phyloP scores from a whole-genome alignment of 805 yeast species.

The Metschnikowia picachoensis region DNA sequence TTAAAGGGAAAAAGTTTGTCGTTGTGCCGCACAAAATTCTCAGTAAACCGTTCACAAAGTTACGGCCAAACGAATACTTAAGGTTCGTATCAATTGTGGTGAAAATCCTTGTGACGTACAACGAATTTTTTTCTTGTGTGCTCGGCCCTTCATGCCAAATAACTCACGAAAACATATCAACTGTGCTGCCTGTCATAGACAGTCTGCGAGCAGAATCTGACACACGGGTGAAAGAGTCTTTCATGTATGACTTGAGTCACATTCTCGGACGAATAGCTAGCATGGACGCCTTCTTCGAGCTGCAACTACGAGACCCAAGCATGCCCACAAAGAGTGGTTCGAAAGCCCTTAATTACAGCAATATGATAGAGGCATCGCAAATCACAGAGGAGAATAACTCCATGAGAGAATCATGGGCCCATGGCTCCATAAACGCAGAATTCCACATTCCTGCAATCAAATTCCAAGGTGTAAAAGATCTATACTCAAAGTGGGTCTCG shows the following conservation, averaged over 20 bases:
- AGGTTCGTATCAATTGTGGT: constrained; percentile 35
- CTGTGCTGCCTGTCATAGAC: not conserved
- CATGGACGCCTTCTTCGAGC: constrained; percentile 16
- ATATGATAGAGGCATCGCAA: constrained; percentile 1
- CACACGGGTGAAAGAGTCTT: not conserved
- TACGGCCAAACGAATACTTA: constrained; percentile 35
- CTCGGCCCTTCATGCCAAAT: constrained; percentile 4
- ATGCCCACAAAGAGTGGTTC: not conserved
- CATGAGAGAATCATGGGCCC: not conserved
- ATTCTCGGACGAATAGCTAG: constrained; percentile 17
- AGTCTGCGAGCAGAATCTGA: not conserved
- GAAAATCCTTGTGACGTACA: constrained; percentile 35
- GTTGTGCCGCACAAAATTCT: constrained; percentile 42
- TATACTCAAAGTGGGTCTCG: constrained; percentile 1
- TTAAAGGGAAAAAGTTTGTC: constrained; percentile 23
- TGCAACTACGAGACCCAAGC: not conserved
- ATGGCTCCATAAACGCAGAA: not conserved
- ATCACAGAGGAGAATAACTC: not conserved
- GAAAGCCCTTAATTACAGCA: not conserved
- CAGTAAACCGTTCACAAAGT: constrained; percentile 36
- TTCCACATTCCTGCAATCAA: not conserved
- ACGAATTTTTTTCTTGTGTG: constrained; percentile 17
- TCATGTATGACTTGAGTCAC: constrained; percentile 18
- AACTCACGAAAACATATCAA: not conserved
- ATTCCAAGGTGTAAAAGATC: not conserved